Base-by-base conservation (phyloP, 1,284 basidiomycete species). In the Tetrapyrgos nigripes region DNA sequence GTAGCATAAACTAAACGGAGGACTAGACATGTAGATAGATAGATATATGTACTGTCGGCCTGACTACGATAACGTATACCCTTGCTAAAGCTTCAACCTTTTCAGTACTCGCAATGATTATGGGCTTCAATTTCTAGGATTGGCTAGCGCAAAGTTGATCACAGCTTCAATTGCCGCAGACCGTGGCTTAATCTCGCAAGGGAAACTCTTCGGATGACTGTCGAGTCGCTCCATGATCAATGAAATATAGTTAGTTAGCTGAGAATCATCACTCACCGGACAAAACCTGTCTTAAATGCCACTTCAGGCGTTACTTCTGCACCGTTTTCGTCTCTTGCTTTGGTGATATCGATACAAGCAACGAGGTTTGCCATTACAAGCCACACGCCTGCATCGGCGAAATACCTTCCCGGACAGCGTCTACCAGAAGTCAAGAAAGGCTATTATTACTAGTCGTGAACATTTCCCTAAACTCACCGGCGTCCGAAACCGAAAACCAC, bases 321-420 rank as follows among this genome's bases (percentile, higher is more conserved):
- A 1, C 59, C 55, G 8, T 11, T 10, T 4, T 47, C 44, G 31
- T 61, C 59, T 37, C 54, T 55, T 3, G 59, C 37, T 37, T 54
- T 61, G 14, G 52, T 27, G 10, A 61, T 61, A 21, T 57, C 17
- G n/a, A 54, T 27, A 13, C 47, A 55, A 24, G 52, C 56, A 24
- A 57, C 43, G 10, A 61, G 28, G 26, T 35, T 50, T 1, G 59
- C 59, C 5, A 47, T 24, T 23, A 48, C 35, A 13, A 61, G 47
- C 59, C 59, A 61, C 11, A 61, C 8, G 13, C 52, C 56, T 37
- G 33, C 28, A 27, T 54, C 55, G 14, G 46, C 78, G 47, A 80
- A 74, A 62, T 79, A 71, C 43, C 77, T 67, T 24, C 79, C 79
- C 9, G 79, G 78, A 57, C 79, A 80, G 58, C 76, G 75, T 59